Evolutionary conservation across 495 filamentous ascomycete species (phyloP).

Genomic region (Penicilliopsis zonata): DNA sequence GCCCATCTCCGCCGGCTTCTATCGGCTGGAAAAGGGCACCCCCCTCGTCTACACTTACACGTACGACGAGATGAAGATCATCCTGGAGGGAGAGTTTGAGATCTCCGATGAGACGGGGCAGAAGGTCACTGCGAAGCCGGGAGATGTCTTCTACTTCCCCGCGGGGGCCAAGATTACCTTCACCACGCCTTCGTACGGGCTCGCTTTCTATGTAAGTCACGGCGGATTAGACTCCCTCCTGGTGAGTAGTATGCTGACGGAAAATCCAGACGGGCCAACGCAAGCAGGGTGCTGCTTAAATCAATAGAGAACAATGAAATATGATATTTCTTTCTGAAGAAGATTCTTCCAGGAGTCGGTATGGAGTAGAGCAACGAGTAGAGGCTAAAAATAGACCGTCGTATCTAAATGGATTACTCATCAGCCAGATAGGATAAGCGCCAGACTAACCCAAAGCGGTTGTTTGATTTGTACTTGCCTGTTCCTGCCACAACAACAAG

Average conservation of each 20-base stretch:
- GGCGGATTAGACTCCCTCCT: background rate
- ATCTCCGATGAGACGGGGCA: constrained; percentile 61
- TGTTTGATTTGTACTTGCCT: too few species aligned
- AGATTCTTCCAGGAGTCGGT: too few species aligned
- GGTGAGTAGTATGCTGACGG: constrained; percentile 7
- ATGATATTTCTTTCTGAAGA: too few species aligned
- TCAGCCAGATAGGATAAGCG: too few species aligned
- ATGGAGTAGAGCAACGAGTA: too few species aligned
- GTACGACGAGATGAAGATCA: constrained; percentile 75
- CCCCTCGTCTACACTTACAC: constrained; percentile 63
- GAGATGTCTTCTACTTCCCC: constrained; percentile 70
- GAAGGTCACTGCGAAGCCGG: constrained; percentile 52
- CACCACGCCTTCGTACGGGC: constrained; percentile 53
- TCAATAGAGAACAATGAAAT: too few species aligned
- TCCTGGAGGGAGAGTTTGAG: constrained; percentile 64
- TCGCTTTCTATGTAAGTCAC: constrained; percentile 50
- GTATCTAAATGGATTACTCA: too few species aligned
- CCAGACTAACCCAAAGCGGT: too few species aligned
- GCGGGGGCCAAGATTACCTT: constrained; percentile 72
- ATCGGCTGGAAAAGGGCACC: constrained; percentile 62
- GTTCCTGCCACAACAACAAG: too few species aligned
- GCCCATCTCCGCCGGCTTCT: constrained; percentile 60
- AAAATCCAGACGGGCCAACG: constrained; percentile 32
- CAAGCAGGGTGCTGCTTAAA: constrained; percentile 23
- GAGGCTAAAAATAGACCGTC: too few species aligned